Conservation (phyloP, 805 yeast species). For the Yarrowia divulgata region DNA sequence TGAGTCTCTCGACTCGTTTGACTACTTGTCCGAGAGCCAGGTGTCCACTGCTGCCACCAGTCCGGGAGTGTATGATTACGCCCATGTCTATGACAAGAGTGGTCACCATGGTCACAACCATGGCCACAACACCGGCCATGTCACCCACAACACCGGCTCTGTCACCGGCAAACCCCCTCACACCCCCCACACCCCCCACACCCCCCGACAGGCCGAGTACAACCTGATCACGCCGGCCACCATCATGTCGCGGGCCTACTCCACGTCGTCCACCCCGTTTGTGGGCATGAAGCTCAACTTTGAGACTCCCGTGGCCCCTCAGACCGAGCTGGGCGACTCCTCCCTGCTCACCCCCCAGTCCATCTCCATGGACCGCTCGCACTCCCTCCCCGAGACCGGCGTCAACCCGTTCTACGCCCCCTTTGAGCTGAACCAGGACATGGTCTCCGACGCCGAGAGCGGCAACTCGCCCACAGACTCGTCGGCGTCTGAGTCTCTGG, state of each 20-base stretch:
- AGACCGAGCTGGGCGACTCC: too few species aligned
- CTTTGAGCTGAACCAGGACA: constrained; percentile 12
- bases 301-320: constrained; percentile 18
- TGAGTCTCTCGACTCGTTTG: constrained; percentile 37
- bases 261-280: constrained; percentile 20
- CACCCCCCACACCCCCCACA: constrained; percentile 14
- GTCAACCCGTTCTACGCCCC: constrained; percentile 30
- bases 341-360: constrained; percentile 26
- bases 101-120: too few species aligned
- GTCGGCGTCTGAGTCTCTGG: background rate
- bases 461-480: constrained; percentile 15
- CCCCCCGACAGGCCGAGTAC: constrained; percentile 13
- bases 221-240: constrained; percentile 29
- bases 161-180: background rate
- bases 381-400: constrained; percentile 20
- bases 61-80: constrained; percentile 10
- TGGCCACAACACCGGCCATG: background rate
- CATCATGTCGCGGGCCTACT: constrained; percentile 19
- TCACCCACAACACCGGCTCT: too few species aligned
- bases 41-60: constrained; percentile 29
- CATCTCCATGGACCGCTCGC: constrained; percentile 32
- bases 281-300: constrained; percentile 27
- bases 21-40: constrained; percentile 21
- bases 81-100: background rate
- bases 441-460: background rate